These are phyloP conservation scores for Naganishia onofrii DNA, from an alignment of 768 basidiomycete genomes.

Conservation along the genomic window DNA sequence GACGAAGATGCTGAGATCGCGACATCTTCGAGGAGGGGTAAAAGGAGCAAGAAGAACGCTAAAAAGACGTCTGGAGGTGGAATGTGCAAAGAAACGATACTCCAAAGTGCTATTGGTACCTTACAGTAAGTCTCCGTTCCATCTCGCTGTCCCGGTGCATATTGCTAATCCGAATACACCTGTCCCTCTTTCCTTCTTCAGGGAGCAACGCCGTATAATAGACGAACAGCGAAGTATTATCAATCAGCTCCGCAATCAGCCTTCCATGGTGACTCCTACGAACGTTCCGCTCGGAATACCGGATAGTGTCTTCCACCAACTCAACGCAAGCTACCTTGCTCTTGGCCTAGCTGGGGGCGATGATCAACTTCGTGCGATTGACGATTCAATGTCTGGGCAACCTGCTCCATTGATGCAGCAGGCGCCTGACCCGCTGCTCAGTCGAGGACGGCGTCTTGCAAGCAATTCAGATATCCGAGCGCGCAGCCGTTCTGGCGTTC, in stretches of 20 bases:
- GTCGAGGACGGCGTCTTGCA: slow-evolving; percentile 12
- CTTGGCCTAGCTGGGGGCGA: slow-evolving; percentile 4
- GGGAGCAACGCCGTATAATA: slow-evolving; percentile 19
- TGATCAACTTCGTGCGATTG: slow-evolving; percentile 11
- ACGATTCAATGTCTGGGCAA: slow-evolving; percentile 3
- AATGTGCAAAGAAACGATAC: slow-evolving; percentile 23
- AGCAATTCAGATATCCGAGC: slow-evolving; percentile 23
- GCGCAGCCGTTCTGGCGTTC: slow-evolving; percentile 15
- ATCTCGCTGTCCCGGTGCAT: neutral
- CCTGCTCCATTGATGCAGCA: neutral
- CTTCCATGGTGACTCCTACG: neutral
- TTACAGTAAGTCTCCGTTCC: neutral
- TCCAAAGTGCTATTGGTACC: slow-evolving; percentile 3
- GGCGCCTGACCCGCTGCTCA: slow-evolving; percentile 7
- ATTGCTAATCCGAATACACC: neutral
- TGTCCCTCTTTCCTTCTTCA: neutral
- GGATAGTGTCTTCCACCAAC: slow-evolving; percentile 11
- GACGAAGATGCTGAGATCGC: slow-evolving; percentile 5
- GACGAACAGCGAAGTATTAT: slow-evolving; percentile 23
- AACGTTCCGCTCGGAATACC: slow-evolving; percentile 13
- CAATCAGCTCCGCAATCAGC: slow-evolving; percentile 15
- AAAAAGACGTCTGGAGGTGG: slow-evolving; percentile 23
- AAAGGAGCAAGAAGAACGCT: slow-evolving; percentile 18
- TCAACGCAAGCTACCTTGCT: slow-evolving; percentile 13
- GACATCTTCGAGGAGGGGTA: slow-evolving; percentile 12